Base-by-base conservation (phyloP, 2,329 filamentous ascomycete species). In the Neopestalotiopsis rosae region DNA sequence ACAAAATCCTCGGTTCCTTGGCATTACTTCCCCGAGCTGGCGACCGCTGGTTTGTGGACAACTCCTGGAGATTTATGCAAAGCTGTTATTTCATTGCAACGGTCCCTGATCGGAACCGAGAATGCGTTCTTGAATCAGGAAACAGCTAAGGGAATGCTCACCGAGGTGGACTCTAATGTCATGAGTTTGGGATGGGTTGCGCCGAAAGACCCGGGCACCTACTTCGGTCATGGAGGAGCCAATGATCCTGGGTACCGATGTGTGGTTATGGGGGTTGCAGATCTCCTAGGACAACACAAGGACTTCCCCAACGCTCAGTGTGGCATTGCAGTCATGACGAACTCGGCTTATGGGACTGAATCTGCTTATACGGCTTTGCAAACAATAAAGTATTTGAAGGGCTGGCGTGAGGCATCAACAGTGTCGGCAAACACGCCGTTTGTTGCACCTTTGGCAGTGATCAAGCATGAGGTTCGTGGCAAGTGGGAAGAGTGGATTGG, bases 241-340 rank as follows among this genome's bases (percentile, higher is more conserved):
- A 66, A 66, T 45, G 64, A 66, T 45, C 64, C 64, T 12, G 64
- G 64, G 6, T 66, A 66, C 45, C 52, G 64, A 49, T 66, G 64
- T 24, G 14, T 34, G 6, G 49, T 45, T 17, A 24, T 66, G 64
- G 64, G 64, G 1, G 38, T 57, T 42, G 64, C 64, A 0, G 49
- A 66, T 40, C 42, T 66, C 12, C n/a, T 30, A 7, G 64, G 49
- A n/a, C 34, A 66, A 14, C 12, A 34, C 1, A n/a, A 57, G 28
- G 64, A 58, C 7, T 66, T 66, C 9, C 17, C n/a, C 13, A 57
- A 66, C 14, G 64, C 20, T 20, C 49, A 59, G 17, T 42, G 49
- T 14, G 64, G 64, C 28, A 66, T 66, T 14, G 64, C 32, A 13
- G 17, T 66, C 49, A 66, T 66, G 64, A 66, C 64, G 7, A 66